Conservation (phyloP, 257 asterid species). For the Nicotiana benthamiana region DNA sequence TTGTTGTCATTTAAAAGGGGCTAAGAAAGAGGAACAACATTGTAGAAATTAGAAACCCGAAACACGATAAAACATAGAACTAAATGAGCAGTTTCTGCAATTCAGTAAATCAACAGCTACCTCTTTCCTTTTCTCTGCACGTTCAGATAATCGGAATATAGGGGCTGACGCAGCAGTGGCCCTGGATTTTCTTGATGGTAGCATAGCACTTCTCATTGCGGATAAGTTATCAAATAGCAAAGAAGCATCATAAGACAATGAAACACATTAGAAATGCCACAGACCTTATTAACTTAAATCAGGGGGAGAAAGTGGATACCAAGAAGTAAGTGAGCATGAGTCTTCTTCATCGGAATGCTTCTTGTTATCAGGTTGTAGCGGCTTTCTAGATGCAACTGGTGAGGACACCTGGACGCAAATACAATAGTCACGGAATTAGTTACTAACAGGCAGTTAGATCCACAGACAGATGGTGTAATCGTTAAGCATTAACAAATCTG, state of each 20-base stretch:
- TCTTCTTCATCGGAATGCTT: slow-evolving; percentile 68
- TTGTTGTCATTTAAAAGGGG: not conserved
- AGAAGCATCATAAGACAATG: not conserved
- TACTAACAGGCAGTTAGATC: not conserved
- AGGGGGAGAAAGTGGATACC: slow-evolving; percentile 44
- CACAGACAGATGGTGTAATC: not conserved
- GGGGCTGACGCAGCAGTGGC: slow-evolving; percentile 58
- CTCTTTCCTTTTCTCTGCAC: slow-evolving; percentile 85
- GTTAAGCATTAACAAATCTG: not conserved
- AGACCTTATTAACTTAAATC: slow-evolving; percentile 3
- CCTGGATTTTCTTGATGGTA: slow-evolving; percentile 47
- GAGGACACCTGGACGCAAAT: slow-evolving; percentile 37
- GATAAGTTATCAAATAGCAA: slow-evolving; percentile 16
- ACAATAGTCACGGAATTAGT: slow-evolving; percentile 4
- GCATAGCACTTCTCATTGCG: slow-evolving; percentile 31
- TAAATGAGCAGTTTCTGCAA: not conserved
- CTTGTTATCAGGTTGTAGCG: slow-evolving; percentile 61
- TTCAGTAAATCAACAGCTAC: slow-evolving; percentile 23
- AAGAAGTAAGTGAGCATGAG: slow-evolving; percentile 46
- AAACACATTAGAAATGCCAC: slow-evolving; percentile 10
- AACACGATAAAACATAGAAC: not conserved
- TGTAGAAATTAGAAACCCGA: not conserved
- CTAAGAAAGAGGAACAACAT: not conserved
- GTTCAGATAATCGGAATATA: slow-evolving; percentile 55
- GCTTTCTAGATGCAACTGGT: slow-evolving; percentile 44